phyloP scores from a whole-genome alignment of 257 asterid species.

The Vinca minor region DNA sequence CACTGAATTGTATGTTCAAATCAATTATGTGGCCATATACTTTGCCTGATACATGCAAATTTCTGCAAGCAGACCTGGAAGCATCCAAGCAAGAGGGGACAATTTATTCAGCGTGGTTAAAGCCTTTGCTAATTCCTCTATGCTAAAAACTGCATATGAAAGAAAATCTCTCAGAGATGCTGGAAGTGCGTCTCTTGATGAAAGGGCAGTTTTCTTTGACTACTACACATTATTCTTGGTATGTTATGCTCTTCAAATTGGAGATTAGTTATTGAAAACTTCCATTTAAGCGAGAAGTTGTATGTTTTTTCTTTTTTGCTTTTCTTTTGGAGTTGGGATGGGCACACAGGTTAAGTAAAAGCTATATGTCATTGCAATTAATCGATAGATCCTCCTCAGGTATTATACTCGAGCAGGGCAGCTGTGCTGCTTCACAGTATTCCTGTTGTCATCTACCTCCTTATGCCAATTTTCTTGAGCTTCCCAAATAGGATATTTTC shows the following conservation, averaged over 20 bases:
- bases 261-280: background rate
- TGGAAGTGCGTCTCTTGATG: slow-evolving; percentile 37
- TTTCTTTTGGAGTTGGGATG: background rate
- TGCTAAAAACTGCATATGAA: slow-evolving; percentile 63
- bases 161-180: slow-evolving; percentile 42
- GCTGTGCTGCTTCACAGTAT: slow-evolving; percentile 68
- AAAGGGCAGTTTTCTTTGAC: slow-evolving; percentile 66
- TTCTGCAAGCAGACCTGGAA: slow-evolving; percentile 69
- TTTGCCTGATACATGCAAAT: slow-evolving; percentile 25
- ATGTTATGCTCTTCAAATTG: slow-evolving; percentile 21
- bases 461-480: slow-evolving; percentile 65
- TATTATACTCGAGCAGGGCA: slow-evolving; percentile 59
- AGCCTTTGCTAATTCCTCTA: slow-evolving; percentile 73
- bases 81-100: slow-evolving; percentile 99
- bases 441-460: slow-evolving; percentile 66
- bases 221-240: slow-evolving; percentile 70
- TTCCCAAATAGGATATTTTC: slow-evolving; percentile 44
- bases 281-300: background rate
- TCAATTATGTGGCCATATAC: slow-evolving; percentile 9
- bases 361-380: slow-evolving; percentile 6
- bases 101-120: slow-evolving; percentile 63
- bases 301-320: background rate
- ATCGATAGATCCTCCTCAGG: slow-evolving; percentile 39
- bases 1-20: slow-evolving; percentile 24
- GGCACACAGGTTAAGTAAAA: background rate